Base-by-base conservation (phyloP, 257 asterid genomes). In the Ballota nigra region DNA sequence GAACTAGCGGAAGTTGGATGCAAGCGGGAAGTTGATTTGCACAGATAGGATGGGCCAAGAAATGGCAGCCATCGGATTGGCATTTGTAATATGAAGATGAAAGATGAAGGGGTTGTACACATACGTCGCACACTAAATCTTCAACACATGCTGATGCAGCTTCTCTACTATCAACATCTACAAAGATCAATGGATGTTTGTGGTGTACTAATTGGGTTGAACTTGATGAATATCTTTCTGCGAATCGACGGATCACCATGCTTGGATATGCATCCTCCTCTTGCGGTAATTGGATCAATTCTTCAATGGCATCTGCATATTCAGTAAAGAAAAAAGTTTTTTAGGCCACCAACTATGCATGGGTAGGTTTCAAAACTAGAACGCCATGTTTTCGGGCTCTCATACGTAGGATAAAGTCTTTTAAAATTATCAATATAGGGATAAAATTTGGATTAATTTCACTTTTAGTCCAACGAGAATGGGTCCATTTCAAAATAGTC, bases 81-180 rank as follows among this genome's bases (percentile, higher is more conserved):
- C 63, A 68, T 68, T 7, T 68, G 22, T 52, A 34, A 20, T 31
- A 31, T 10, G 61, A 29, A 49, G 72, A 67, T 9, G 62, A 28
- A 7, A 47, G n/a, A n/a, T n/a, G 15, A 47, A 52, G 31, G 36
- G 53, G 53, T 11, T 10, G 43, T 11, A 13, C 53, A 53, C 73
- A 68, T 5, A 68, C 4, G 53, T 68, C 73, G 12, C 73, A 68
- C n/a, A 20, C 53, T 38, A 38, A 26, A 63, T 11, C 12, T 29
- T 29, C n/a, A n/a, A n/a, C n/a, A n/a, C n/a, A n/a, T n/a, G n/a
- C n/a, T n/a, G n/a, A n/a, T n/a, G n/a, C n/a, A n/a, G n/a, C n/a
- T 4, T n/a, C n/a, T n/a, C 13, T 33, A 6, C 38, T 33, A 10
- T 1, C 22, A 8, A 2, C 38, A 13, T 12, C 11, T 8, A 1